phyloP scores from a whole-genome alignment of 1,284 basidiomycete genomes.

The Leucocoprinus gongylophorus region DNA sequence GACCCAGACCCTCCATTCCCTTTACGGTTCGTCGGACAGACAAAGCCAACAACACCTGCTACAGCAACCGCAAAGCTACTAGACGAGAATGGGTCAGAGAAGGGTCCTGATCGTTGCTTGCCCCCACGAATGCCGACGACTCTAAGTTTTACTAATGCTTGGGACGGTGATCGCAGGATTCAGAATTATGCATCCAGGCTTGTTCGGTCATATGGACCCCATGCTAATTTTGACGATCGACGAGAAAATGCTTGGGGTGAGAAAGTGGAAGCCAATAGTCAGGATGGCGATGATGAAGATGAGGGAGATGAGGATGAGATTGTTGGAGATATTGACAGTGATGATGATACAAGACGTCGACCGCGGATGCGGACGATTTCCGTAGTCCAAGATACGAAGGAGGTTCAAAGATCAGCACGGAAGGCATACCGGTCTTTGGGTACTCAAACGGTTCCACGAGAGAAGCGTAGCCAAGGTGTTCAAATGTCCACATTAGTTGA shows the following conservation, averaged over 20 bases:
- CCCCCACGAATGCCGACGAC: slow-evolving; percentile 45
- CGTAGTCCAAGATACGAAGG: slow-evolving; percentile 27
- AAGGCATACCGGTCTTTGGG: slow-evolving; percentile 53
- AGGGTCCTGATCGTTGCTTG: slow-evolving; percentile 27
- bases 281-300: slow-evolving; percentile 79
- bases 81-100: slow-evolving; percentile 21
- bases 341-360: slow-evolving; percentile 25
- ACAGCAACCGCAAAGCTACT: background rate
- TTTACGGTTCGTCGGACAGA: slow-evolving; percentile 39
- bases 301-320: slow-evolving; percentile 52
- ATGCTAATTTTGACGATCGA: slow-evolving; percentile 36
- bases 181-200: slow-evolving; percentile 66
- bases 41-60: slow-evolving; percentile 19
- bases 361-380: slow-evolving; percentile 34
- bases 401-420: slow-evolving; percentile 22
- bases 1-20: too few relatives aligned
- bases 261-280: slow-evolving; percentile 56
- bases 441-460: slow-evolving; percentile 51
- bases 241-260: slow-evolving; percentile 43
- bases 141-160: slow-evolving; percentile 69
- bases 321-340: slow-evolving; percentile 30
- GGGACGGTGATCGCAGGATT: slow-evolving; percentile 77
- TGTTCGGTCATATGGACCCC: slow-evolving; percentile 41
- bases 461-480: slow-evolving; percentile 45
- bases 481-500: slow-evolving; percentile 37